phyloP scores from a whole-genome alignment of 441 rosid genomes.

The Omphalea diandra region DNA sequence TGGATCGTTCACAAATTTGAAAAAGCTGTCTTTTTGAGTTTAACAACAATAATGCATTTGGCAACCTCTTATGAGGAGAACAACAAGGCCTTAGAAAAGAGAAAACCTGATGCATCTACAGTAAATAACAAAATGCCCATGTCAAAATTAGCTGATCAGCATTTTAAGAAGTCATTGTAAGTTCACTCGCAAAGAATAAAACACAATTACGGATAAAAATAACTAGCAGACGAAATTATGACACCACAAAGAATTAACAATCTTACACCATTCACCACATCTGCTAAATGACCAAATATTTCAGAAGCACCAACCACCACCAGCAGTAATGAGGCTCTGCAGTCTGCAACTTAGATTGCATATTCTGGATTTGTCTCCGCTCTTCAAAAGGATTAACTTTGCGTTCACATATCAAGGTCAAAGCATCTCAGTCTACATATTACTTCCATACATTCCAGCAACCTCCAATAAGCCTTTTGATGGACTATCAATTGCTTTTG shows the following conservation, averaged over 20 bases:
- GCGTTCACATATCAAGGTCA: conserved; percentile 23
- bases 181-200: not conserved
- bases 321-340: conserved; percentile 44
- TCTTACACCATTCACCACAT: conserved; percentile 55
- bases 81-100: not conserved
- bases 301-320: conserved; percentile 38
- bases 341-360: conserved; percentile 38
- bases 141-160: not conserved
- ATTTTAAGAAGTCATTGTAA: not conserved
- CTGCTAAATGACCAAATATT: conserved; percentile 34
- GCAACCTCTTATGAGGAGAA: not conserved
- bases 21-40: not conserved
- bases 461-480: conserved; percentile 21
- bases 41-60: not conserved
- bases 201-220: not conserved
- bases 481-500: not conserved
- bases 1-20: not conserved
- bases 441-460: conserved; percentile 15
- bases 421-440: conserved; percentile 32
- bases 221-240: conserved; percentile 20
- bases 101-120: not conserved
- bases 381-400: conserved; percentile 28
- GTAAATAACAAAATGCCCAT: not conserved
- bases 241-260: conserved; percentile 38
- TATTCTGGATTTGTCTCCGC: conserved; percentile 29